These are phyloP conservation scores for Anaeromyces robustus DNA, from an alignment of 192 early-diverging fungal genomes.

Conservation along the genomic window DNA sequence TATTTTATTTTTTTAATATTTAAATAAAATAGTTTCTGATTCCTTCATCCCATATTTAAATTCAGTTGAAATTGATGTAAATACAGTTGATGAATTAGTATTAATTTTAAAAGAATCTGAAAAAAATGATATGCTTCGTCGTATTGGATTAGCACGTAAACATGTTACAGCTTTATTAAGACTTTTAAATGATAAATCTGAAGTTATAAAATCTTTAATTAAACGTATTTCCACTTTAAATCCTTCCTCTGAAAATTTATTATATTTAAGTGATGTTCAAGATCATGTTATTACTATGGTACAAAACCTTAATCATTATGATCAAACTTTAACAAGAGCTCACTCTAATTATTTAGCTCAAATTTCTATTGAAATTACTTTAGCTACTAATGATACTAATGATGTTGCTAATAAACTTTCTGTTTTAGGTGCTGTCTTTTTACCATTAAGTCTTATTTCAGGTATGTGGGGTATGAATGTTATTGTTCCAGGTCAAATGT, in stretches of 20 bases:
- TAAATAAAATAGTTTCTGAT: background rate
- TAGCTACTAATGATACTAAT: conserved; percentile 10
- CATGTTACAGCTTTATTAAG: conserved; percentile 49
- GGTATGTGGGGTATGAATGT: background rate
- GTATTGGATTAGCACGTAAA: conserved; percentile 58
- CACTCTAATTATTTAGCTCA: conserved; percentile 73
- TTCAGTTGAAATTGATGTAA: background rate
- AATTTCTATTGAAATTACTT: conserved; percentile 53
- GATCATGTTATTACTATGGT: conserved; percentile 59
- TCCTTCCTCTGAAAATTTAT: conserved; percentile 22
- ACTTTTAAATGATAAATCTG: conserved; percentile 45
- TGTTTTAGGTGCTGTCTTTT: background rate
- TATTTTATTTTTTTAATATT: too few species aligned
- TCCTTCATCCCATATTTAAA: background rate
- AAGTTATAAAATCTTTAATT: conserved; percentile 53
- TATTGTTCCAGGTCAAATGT: background rate
- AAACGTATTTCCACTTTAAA: conserved; percentile 31
- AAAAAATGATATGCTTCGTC: conserved; percentile 53
- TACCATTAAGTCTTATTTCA: background rate
- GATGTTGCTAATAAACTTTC: background rate
- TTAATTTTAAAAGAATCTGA: conserved; percentile 20
- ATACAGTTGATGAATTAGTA: background rate
- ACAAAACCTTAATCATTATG: conserved; percentile 50
- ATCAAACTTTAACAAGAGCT: conserved; percentile 50
- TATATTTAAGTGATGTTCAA: conserved; percentile 69